Percentiles rank a stretch among this genome's conserved stretches.
Evolutionary conservation across 306 rosid species (phyloP).

Genomic region (Quillaja saponaria): DNA sequence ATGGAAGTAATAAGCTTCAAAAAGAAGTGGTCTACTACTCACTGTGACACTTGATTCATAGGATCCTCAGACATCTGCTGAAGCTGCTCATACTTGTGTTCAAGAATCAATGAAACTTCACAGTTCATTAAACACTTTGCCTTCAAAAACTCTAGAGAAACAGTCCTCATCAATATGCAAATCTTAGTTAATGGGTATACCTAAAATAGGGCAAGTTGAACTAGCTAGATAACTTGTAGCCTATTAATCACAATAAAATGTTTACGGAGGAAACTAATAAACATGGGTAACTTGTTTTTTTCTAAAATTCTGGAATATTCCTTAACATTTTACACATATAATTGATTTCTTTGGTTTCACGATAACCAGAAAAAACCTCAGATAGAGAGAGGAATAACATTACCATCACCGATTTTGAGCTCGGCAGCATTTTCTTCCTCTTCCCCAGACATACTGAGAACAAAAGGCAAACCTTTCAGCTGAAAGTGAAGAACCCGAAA

Average conservation of each 20-base stretch:
- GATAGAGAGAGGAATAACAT: neutral
- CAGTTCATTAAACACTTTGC: constrained; percentile 98
- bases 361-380: neutral
- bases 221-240: no score
- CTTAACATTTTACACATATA: no score
- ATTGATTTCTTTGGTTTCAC: no score
- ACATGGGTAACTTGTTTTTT: no score
- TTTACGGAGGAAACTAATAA: no score
- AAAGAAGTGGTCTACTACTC: constrained; percentile 37
- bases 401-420: constrained; percentile 97
- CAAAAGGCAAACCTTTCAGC: neutral
- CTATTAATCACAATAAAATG: no score
- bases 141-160: constrained; percentile 82
- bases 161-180: no score
- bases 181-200: no score
- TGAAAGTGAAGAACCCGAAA: no score
- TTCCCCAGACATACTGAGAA: constrained; percentile 74
- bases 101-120: constrained; percentile 92
- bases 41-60: constrained; percentile 89
- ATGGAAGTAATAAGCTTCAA: no score
- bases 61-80: constrained; percentile 93
- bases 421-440: constrained; percentile 96
- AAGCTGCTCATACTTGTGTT: constrained; percentile 94
- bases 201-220: no score
- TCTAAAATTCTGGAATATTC: no score